Evolutionary conservation across 345 rosid genomes (phyloP), one percentile per base, ranked within the genome.

Genomic region (Eucalyptus tenuipes): DNA sequence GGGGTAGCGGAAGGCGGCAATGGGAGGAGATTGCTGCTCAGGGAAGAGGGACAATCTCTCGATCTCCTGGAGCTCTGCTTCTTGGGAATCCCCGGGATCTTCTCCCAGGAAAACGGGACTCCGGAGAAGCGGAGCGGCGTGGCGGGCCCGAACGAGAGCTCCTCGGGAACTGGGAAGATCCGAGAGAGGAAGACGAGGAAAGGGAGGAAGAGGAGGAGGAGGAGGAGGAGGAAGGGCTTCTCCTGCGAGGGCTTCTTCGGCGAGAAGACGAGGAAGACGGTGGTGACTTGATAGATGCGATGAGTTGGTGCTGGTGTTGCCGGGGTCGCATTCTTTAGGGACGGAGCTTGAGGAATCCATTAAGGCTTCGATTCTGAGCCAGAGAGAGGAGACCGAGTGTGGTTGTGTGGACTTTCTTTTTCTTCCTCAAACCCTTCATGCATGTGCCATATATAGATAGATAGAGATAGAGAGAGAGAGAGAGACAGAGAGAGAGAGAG

Each of bases 101-200:
- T 93, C 85, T 97, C 99, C 99, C 99, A 97, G 1, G 99, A 97
- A 89, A 97, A 97, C 8, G 99, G 99, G 24, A 96, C 94, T 9
- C 98, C 99, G 91, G 68, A 93, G 52, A 85, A 89, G 33, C 93
- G 92, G 50, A 93, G 93, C 7, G 98, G 95, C 53, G 94, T 94
- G 37, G 95, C 93, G 25, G 97, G 96, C 75, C 94, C 89, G 18
- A 90, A 88, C 17, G 96, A 91, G 50, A 16, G 33, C 3, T 94
- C 96, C 2, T 94, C 94, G 68, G 89, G 53, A 93, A 91, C 40
- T 71, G n/a, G 29, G 89, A 75, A 20, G 82, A 75, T 75, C 82
- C 45, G 47, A 89, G 88, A 4, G 94, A 92, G 18, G 93, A 93
- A 15, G 94, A 91, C 0, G 93, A 93, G 29, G 93, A 92, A 17